These are phyloP conservation scores for Diophrys sp. DNA, from an alignment of 73 alveolate genomes.

Conservation along the genomic window DNA sequence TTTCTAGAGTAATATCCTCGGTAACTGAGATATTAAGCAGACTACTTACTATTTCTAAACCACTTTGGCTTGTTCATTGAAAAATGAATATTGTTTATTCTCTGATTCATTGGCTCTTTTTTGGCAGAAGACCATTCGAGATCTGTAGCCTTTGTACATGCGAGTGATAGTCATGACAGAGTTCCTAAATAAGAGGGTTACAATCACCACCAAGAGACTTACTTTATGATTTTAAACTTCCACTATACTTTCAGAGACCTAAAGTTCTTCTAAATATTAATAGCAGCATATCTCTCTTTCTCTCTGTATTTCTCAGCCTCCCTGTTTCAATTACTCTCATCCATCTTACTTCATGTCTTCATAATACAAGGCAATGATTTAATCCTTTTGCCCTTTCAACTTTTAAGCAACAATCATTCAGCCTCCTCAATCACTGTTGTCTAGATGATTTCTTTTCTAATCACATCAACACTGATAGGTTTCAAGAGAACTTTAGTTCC, in stretches of 20 bases:
- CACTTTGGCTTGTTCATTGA: slow-evolving; percentile 41
- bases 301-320: slow-evolving; percentile 47
- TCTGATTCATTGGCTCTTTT: slow-evolving; percentile 4
- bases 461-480: too few species aligned
- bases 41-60: slow-evolving; percentile 46
- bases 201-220: too few species aligned
- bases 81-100: slow-evolving; percentile 26
- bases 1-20: slow-evolving; percentile 69
- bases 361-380: neutral
- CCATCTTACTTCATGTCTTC: slow-evolving; percentile 8
- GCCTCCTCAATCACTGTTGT: too few species aligned
- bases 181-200: neutral
- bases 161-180: slow-evolving; percentile 39
- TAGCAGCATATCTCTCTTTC: slow-evolving; percentile 42
- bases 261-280: slow-evolving; percentile 37
- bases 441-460: too few species aligned
- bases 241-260: slow-evolving; percentile 31
- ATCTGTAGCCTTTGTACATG: slow-evolving; percentile 45
- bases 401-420: neutral
- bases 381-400: neutral
- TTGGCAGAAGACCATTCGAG: slow-evolving; percentile 35
- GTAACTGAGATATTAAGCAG: too few species aligned
- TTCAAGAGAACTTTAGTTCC: too few species aligned
- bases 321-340: too few species aligned
- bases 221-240: slow-evolving; percentile 47